A percentile compares a stretch with the other conserved stretches of the same genome.
phyloP scores from a whole-genome alignment of 495 filamentous ascomycete genomes.

The Penicillium ochrochloron region DNA sequence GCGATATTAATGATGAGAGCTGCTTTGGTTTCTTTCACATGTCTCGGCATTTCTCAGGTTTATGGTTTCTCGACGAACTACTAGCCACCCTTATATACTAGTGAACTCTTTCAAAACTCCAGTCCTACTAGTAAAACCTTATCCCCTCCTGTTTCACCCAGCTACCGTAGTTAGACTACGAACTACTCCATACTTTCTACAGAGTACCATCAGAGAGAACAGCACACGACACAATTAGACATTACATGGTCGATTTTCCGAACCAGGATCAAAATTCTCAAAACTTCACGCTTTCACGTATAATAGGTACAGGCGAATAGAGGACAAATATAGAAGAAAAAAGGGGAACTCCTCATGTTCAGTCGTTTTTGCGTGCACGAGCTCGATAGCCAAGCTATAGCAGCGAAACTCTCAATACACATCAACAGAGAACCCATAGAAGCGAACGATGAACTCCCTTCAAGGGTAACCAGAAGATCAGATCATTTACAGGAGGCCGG shows the following conservation, averaged over 20 bases:
- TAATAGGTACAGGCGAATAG: constrained; percentile 30
- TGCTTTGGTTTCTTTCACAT: background rate
- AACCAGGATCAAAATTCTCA: constrained; percentile 4
- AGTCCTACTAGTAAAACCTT: background rate
- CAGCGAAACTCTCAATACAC: constrained; percentile 16
- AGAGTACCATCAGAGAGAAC: too few species aligned
- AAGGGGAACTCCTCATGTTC: constrained; percentile 30
- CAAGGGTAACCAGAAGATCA: constrained; percentile 15
- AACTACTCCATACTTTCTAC: background rate
- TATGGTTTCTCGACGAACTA: too few species aligned
- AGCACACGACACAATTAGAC: background rate
- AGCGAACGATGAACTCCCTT: constrained; percentile 30
- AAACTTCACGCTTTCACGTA: constrained; percentile 24
- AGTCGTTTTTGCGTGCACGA: constrained; percentile 23
- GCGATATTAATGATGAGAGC: background rate
- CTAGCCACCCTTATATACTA: background rate
- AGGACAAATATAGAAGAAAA: constrained; percentile 12
- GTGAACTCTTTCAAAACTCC: background rate
- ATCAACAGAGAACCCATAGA: constrained; percentile 27
- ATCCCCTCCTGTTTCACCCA: background rate
- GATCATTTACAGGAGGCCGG: constrained; percentile 21
- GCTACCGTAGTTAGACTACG: background rate
- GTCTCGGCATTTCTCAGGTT: background rate
- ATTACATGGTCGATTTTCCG: constrained; percentile 7
- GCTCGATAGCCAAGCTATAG: constrained; percentile 14